These are phyloP conservation scores for Candida krabiensis DNA, from an alignment of 805 yeast species.

Conservation along the genomic window DNA sequence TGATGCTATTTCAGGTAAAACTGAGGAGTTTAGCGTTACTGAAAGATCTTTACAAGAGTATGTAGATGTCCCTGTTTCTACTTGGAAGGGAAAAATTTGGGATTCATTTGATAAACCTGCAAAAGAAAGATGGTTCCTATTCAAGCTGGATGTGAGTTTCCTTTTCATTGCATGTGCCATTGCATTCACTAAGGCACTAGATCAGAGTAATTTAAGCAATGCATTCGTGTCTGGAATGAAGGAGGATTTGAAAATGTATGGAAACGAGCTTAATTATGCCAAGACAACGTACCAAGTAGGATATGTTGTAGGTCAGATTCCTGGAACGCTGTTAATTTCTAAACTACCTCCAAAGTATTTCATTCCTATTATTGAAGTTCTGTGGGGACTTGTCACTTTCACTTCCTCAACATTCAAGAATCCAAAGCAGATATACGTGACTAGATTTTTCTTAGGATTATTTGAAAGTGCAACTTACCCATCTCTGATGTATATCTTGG, in stretches of 20 bases:
- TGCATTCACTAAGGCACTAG: constrained; percentile 53
- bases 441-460: constrained; percentile 62
- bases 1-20: no score
- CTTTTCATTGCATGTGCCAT: constrained; percentile 43
- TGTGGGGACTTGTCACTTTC: constrained; percentile 65
- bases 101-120: constrained; percentile 31
- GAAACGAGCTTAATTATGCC: constrained; percentile 59
- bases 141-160: constrained; percentile 49
- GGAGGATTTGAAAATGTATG: constrained; percentile 52
- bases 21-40: no score
- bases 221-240: constrained; percentile 64
- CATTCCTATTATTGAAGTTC: constrained; percentile 54
- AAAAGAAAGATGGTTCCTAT: constrained; percentile 43
- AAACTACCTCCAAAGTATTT: constrained; percentile 53
- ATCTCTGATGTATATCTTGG: constrained; percentile 41
- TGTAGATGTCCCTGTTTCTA: constrained; percentile 2
- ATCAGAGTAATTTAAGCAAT: constrained; percentile 54
- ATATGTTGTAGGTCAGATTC: constrained; percentile 56
- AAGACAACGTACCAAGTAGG: constrained; percentile 59
- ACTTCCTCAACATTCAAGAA: constrained; percentile 48
- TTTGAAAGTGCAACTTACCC: constrained; percentile 58
- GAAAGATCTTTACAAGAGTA: no score
- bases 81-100: constrained; percentile 9
- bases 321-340: constrained; percentile 55
- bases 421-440: constrained; percentile 51